Evolutionary conservation across 352 stramenopile genomes (phyloP), one percentile per base, ranked within the genome.

Genomic region (Phytopythium oedochilum): DNA sequence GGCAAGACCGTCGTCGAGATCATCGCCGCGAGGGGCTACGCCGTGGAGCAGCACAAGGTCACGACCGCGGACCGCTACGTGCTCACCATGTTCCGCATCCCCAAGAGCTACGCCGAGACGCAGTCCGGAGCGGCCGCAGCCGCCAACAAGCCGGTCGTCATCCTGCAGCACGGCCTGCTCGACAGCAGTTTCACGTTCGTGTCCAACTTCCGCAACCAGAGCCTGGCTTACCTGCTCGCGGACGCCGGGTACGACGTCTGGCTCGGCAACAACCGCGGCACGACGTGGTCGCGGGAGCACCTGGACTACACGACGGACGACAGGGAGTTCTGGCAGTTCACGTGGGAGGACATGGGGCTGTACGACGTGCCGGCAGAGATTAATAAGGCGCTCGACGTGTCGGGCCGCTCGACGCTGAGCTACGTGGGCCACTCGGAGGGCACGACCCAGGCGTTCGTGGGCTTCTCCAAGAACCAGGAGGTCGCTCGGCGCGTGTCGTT

Each of bases 241-340:
- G 75, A 86, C 25, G 72, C 67, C 9, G 75, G 75, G 2, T 86
- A 78, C 47, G 75, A 86, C 26, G 74, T 85, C 17, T 85, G 74
- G 74, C 71, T 85, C 22, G 74, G 74, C 36, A 85, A 85, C 70
- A 85, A 81, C 61, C 71, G 75, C n/a, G 75, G 75, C 32, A 81
- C 69, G 34, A 85, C 75, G n/a, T 85, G 73, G 60, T 85, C 75
- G 7, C 63, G 55, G 20, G 35, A 48, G 18, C 75, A 85, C 54
- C 18, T 81, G 36, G 70, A 80, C 38, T 79, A 79, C 53, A 55
- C 57, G 3, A 65, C 56, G 20, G 52, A 55, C 8, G 64, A 78
- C 53, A 48, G 61, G 22, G 59, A 32, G 28, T 85, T 75, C 60
- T 85, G 75, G 71, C 67, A 83, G 40, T 85, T 83, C 32, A 75